Conservation (phyloP, 2,329 filamentous ascomycete genomes). For the Pseudogymnoascus sp. region DNA sequence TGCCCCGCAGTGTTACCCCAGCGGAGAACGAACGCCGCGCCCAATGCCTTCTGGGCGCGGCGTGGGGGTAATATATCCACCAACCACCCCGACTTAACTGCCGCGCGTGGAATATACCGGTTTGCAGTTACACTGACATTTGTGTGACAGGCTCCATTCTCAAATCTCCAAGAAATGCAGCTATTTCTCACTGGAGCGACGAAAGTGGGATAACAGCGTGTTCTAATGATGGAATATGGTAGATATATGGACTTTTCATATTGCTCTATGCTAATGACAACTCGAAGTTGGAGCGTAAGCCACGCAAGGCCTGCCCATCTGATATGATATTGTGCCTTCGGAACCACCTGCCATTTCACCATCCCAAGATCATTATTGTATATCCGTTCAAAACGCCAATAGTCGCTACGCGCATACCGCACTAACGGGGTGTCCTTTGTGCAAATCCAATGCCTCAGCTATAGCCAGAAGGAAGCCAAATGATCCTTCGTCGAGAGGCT, state of each 20-base stretch:
- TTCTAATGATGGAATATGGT: not conserved
- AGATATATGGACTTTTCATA: not conserved
- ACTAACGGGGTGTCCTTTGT: not conserved
- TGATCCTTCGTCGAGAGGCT: not conserved
- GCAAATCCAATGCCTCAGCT: not conserved
- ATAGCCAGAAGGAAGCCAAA: not conserved
- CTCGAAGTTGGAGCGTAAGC: not conserved
- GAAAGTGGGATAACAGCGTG: not conserved
- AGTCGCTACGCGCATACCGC: not conserved
- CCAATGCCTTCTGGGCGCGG: not conserved
- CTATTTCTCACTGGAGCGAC: not conserved
- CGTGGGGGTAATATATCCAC: conserved; percentile 7
- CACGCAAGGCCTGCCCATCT: not conserved
- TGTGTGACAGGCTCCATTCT: not conserved
- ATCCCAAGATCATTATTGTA: not conserved
- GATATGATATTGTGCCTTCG: not conserved
- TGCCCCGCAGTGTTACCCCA: not conserved
- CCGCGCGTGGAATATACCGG: not conserved
- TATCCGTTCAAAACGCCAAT: not conserved
- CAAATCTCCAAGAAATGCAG: not conserved
- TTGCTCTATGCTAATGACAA: not conserved
- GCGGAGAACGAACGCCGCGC: not conserved
- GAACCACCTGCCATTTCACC: not conserved
- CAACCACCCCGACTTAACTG: not conserved
- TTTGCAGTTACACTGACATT: not conserved